Conservation (phyloP, 106 monocot species). For the Allium cepa region DNA sequence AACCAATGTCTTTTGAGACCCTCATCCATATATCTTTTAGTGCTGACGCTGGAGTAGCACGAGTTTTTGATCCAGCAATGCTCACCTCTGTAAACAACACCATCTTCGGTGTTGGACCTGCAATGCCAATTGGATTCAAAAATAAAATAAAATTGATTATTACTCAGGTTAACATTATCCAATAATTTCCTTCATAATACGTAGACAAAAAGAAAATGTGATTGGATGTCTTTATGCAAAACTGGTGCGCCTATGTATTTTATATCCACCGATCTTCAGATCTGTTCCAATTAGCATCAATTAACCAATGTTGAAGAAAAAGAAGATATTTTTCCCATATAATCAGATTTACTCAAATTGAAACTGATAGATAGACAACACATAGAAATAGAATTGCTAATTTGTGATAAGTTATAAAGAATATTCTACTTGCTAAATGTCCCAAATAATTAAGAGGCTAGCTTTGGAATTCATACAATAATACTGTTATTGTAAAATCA, state of each 20-base stretch:
- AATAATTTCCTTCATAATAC: not conserved
- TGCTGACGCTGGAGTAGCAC: conserved; percentile 33
- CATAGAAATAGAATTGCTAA: too few species aligned
- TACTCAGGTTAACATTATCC: too few species aligned
- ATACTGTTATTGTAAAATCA: too few species aligned
- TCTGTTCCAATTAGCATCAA: not conserved
- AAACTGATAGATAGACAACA: too few species aligned
- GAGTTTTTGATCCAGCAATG: conserved; percentile 59
- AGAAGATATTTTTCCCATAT: too few species aligned
- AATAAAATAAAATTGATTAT: too few species aligned
- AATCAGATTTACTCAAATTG: too few species aligned
- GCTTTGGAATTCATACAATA: too few species aligned
- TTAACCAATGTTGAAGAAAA: not conserved
- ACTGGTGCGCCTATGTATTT: not conserved
- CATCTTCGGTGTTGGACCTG: conserved; percentile 54
- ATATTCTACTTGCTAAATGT: too few species aligned
- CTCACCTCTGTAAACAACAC: conserved; percentile 59
- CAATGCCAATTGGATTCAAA: not conserved
- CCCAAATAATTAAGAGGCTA: too few species aligned
- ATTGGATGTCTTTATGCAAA: not conserved
- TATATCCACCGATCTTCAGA: not conserved
- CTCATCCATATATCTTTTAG: conserved; percentile 59
- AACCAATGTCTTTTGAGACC: conserved; percentile 25
- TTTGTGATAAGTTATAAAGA: too few species aligned
- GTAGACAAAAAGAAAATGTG: not conserved